Evolutionary conservation across 116 monocot genomes (phyloP).

Genomic region (Posidonia oceanica): DNA sequence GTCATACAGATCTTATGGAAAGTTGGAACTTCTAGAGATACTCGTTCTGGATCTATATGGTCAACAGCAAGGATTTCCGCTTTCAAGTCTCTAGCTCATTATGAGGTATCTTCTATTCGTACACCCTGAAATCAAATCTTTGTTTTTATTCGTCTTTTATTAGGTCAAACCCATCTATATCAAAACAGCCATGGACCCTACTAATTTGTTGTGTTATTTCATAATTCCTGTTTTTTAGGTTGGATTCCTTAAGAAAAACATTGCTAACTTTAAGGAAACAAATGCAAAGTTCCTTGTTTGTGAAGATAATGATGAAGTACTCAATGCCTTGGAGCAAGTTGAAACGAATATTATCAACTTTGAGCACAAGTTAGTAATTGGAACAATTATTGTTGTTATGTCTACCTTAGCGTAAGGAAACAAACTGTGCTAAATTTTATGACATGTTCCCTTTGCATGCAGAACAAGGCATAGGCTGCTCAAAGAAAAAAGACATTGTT

Average conservation of each 20-base stretch:
- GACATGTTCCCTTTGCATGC: not conserved
- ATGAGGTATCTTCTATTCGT: constrained; percentile 38
- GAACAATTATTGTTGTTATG: not conserved
- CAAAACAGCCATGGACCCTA: not conserved
- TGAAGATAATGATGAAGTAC: constrained; percentile 54
- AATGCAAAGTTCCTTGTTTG: constrained; percentile 38
- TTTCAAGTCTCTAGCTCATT: constrained; percentile 60
- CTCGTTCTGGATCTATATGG: constrained; percentile 27
- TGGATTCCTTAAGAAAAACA: constrained; percentile 30
- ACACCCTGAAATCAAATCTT: too few species aligned
- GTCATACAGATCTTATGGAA: constrained; percentile 61
- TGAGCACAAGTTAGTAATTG: constrained; percentile 64
- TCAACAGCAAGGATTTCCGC: constrained; percentile 59
- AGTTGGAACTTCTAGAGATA: constrained; percentile 36
- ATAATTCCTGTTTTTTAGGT: constrained; percentile 34
- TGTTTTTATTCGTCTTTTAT: too few species aligned
- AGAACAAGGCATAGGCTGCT: constrained; percentile 59
- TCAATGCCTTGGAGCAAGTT: constrained; percentile 56
- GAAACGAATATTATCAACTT: constrained; percentile 63
- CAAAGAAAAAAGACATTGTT: constrained; percentile 35
- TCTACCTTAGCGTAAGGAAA: not conserved
- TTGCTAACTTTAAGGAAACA: constrained; percentile 58
- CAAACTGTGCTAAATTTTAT: not conserved
- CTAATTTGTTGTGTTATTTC: not conserved
- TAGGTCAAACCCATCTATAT: too few species aligned